Conservation (phyloP, 2,329 filamentous ascomycete species). For the Penicillium sp. region DNA sequence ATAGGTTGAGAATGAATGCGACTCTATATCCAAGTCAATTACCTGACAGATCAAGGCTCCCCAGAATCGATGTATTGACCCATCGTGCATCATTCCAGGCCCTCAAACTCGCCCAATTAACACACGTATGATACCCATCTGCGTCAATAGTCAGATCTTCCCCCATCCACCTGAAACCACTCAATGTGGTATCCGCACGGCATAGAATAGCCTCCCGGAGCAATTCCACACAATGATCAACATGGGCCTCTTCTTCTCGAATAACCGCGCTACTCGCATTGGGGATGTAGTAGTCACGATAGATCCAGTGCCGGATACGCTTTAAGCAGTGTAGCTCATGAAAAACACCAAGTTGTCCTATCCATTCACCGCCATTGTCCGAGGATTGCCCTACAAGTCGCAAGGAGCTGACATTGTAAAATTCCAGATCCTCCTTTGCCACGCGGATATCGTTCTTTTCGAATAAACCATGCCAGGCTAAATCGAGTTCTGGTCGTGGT, state of each 20-base stretch:
- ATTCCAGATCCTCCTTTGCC: not conserved
- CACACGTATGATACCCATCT: not conserved
- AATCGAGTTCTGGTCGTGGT: conserved; percentile 1
- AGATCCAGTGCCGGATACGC: not conserved
- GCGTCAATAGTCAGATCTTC: not conserved
- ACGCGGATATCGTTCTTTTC: not conserved
- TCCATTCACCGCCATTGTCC: not conserved
- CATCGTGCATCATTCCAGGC: not conserved
- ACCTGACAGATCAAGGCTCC: too few relatives aligned
- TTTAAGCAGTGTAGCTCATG: not conserved
- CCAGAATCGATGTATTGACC: too few relatives aligned
- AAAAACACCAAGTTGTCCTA: not conserved
- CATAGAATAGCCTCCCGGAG: not conserved
- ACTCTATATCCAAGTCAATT: too few relatives aligned
- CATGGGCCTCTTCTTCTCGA: not conserved
- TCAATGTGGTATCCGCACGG: not conserved
- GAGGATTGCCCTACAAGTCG: not conserved
- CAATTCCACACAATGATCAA: not conserved
- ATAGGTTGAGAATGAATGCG: too few relatives aligned
- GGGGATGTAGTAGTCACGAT: not conserved
- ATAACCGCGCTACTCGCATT: not conserved
- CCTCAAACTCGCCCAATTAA: not conserved
- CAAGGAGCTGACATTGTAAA: not conserved
- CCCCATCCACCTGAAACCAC: not conserved
- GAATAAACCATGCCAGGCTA: not conserved